Base-by-base conservation (phyloP, 306 rosid species). In the Urtica urens region DNA sequence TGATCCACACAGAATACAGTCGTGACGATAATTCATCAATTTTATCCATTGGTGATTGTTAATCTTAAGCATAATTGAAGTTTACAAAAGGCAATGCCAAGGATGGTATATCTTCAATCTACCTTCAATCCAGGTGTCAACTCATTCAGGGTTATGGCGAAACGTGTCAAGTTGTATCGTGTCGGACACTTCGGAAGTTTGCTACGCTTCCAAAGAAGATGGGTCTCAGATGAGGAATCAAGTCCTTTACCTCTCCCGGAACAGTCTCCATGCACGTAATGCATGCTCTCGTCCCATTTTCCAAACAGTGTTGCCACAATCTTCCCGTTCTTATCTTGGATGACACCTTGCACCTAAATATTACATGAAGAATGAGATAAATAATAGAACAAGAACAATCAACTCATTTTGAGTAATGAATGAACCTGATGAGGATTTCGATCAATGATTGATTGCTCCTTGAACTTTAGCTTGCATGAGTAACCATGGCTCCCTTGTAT, bases 251-350 rank as follows among this genome's bases (percentile, higher is more conserved):
- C 94, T 72, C 82, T 92, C 27, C 73, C 82, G 5, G 78, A 47
- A 70, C 67, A 73, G 73, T 92, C 96, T 59, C 99, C 99, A 31
- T 53, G 66, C 52, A 79, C 73, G 62, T 69, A 92, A 66, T 82
- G 80, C 83, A 92, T 78, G 75, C 96, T 86, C 66, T 85, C 99
- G 69, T 92, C 99, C 99, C 99, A 92, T 70, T 92, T 92, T 45
- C 99, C 99, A 63, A 79, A 78, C 58, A 92, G 55, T 23, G 99
- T 92, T 12, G 99, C 92, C 49, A 68, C 80, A 5, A 93, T 82
- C 69, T 73, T 86, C 33, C 99, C 99, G 26, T 60, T 72, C 71
- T 55, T 73, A 67, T 92, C 96, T 82, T 77, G 96, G 65, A 85
- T 73, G 25, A 73, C 37, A 51, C 99, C 99, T 44, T 92, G 96